A percentile compares a stretch with the other conserved stretches of the same genome.
Evolutionary conservation across 2,329 filamentous ascomycete genomes (phyloP).

Genomic region (Fusarium brevicatenulatum): DNA sequence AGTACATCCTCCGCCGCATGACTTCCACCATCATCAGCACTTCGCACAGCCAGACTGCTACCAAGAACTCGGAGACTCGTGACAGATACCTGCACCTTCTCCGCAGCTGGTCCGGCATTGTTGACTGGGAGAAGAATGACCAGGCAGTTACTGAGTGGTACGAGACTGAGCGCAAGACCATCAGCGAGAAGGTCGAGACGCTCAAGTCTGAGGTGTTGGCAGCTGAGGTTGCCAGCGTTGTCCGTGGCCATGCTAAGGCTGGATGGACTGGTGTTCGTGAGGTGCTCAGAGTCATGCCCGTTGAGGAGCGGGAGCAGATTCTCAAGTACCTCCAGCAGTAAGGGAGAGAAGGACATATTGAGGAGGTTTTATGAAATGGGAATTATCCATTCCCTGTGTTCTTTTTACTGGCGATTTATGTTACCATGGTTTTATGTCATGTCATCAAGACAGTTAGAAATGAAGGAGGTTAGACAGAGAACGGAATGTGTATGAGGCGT

Average conservation of each 20-base stretch:
- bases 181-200: constrained; percentile 84
- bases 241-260: constrained; percentile 67
- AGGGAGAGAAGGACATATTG: constrained; percentile 1
- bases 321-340: constrained; percentile 67
- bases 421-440: constrained; percentile 34
- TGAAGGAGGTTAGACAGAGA: constrained; percentile 38
- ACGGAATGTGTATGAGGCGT: constrained; percentile 39
- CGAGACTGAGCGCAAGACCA: constrained; percentile 87
- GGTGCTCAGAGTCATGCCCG: constrained; percentile 85
- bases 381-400: constrained; percentile 13
- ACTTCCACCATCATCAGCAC: constrained; percentile 54
- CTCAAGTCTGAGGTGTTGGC: constrained; percentile 78
- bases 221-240: constrained; percentile 56
- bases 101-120: constrained; percentile 82
- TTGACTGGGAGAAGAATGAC: constrained; percentile 82
- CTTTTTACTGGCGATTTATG: constrained; percentile 38
- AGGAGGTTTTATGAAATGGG: constrained; percentile 11
- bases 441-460: constrained; percentile 36
- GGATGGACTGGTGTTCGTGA: constrained; percentile 87
- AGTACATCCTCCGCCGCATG: constrained; percentile 96
- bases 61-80: constrained; percentile 65
- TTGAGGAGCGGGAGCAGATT: constrained; percentile 86
- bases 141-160: constrained; percentile 92
- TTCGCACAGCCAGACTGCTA: constrained; percentile 46
- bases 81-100: constrained; percentile 77